These are phyloP conservation scores for Ceratocystis variospora DNA, from an alignment of 2,329 filamentous ascomycete genomes.

Conservation along the genomic window DNA sequence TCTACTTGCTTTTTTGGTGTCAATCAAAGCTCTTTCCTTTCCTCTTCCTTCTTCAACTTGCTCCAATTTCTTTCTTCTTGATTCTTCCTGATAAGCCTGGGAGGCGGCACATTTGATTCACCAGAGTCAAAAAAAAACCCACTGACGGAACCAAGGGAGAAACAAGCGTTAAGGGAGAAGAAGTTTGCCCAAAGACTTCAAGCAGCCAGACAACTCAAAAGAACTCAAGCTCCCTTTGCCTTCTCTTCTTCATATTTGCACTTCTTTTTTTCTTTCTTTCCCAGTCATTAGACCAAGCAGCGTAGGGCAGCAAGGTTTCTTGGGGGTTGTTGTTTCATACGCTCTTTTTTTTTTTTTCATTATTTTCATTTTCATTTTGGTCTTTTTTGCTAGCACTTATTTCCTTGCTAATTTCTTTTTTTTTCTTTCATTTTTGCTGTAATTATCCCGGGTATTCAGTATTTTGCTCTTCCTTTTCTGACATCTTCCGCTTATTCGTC, in stretches of 20 bases:
- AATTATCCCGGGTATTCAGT: background rate
- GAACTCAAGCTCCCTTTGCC: slow-evolving; percentile 7
- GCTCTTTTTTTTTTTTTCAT: slow-evolving; percentile 12
- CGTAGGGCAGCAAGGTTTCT: slow-evolving; percentile 3
- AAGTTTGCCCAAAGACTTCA: background rate
- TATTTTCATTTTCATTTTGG: background rate
- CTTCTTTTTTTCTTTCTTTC: slow-evolving; percentile 8
- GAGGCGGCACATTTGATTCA: slow-evolving; percentile 11
- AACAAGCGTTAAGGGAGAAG: slow-evolving; percentile 8
- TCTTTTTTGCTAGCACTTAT: slow-evolving; percentile 17
- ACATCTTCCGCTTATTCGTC: background rate
- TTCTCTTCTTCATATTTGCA: slow-evolving; percentile 4
- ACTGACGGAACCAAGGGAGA: slow-evolving; percentile 7
- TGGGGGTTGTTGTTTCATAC: background rate
- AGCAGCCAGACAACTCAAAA: slow-evolving; percentile 11
- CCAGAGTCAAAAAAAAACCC: background rate
- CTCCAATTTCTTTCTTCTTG: background rate
- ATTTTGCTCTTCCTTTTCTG: background rate
- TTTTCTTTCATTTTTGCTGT: background rate
- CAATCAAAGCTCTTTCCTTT: background rate
- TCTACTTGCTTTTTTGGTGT: background rate
- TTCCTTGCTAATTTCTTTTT: slow-evolving; percentile 2
- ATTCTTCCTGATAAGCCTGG: slow-evolving; percentile 1
- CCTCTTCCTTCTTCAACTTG: background rate
- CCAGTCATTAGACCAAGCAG: background rate